Evolutionary conservation across 2,329 filamentous ascomycete genomes (phyloP).

Genomic region (Karstenula rhodostoma): DNA sequence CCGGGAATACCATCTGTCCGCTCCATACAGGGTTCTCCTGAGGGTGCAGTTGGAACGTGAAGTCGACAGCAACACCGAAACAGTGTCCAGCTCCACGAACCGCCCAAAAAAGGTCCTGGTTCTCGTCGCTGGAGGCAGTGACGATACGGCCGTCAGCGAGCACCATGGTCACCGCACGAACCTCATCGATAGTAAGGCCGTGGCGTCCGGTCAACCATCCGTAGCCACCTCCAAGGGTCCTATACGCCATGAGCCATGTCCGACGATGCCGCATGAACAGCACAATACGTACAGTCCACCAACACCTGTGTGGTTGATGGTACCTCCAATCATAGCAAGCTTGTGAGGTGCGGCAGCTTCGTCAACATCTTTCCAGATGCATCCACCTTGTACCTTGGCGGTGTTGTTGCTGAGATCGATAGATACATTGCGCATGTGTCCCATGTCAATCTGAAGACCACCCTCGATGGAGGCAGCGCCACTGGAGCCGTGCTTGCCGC

Average conservation of each 20-base stretch:
- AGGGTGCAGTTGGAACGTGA: constrained; percentile 4
- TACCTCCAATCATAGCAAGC: constrained; percentile 3
- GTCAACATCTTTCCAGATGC: constrained; percentile 5
- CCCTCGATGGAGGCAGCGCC: constrained; percentile 3
- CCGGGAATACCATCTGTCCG: background rate
- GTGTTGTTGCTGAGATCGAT: constrained; percentile 5
- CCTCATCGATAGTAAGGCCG: background rate
- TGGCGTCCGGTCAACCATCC: constrained; percentile 4
- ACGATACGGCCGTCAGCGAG: constrained; percentile 30
- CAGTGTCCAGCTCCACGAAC: constrained; percentile 26
- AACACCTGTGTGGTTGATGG: constrained; percentile 3
- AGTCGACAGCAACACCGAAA: constrained; percentile 5
- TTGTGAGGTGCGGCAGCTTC: constrained; percentile 1
- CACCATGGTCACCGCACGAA: constrained; percentile 21
- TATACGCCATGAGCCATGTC: background rate
- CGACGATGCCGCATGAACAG: background rate
- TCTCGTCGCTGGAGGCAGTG: constrained; percentile 25
- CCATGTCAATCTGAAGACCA: constrained; percentile 5
- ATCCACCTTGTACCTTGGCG: constrained; percentile 8
- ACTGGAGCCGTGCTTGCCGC: constrained; percentile 7
- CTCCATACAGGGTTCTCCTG: constrained; percentile 3
- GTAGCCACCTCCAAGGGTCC: constrained; percentile 6
- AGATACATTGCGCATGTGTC: background rate
- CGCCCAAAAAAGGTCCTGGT: constrained; percentile 40
- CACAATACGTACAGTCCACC: background rate